Evolutionary conservation across 202 grass and related monocot genomes (phyloP), one percentile per base, ranked within the genome.

Genomic region (Panicum virgatum): DNA sequence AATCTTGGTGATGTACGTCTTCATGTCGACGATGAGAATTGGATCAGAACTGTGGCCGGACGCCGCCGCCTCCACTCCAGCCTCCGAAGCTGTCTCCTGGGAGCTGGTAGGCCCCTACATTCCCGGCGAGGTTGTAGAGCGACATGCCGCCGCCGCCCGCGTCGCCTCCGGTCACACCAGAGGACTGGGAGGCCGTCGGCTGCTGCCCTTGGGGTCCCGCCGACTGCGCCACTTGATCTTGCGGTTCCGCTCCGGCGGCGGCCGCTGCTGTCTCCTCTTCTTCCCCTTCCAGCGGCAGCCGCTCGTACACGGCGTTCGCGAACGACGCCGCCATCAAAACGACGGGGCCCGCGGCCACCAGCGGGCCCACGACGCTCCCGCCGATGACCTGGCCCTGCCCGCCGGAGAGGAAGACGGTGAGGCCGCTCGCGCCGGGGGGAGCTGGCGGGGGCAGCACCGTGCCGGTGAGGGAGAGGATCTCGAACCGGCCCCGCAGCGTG

Each of bases 391-490:
- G 96, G 4, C 96, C 96, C 58, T 98, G 96, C 11, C 90, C 96
- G 0, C 92, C 90, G 19, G 96, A 83, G 30, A 98, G 90, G 82
- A 98, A 98, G 46, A 98, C 92, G 19, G 89, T 93, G 72, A 98
- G 89, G 0, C 96, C 92, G 10, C 92, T 88, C 6, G 92, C 90
- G 6, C 96, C 96, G 1, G 92, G 90, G 0, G 96, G 96, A 6
- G 92, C 96, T 0, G 96, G 96, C 3, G 96, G 96, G 1, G 92
- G 96, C 27, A 98, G 88, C 16, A 98, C 90, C 16, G 96, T 98
- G 40, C 96, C 96, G 0, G 96, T 98, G 46, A 98, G 89, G 0
- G 96, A 98, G n/a, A 98, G 90, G 77, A 98, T 98, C 86, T 98
- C 96, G 83, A 98, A 98, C 26, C 90, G 82, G 5, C 96, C 96